Evolutionary conservation across 176 grass and related monocot species (phyloP).

Genomic region (Musa acuminata): DNA sequence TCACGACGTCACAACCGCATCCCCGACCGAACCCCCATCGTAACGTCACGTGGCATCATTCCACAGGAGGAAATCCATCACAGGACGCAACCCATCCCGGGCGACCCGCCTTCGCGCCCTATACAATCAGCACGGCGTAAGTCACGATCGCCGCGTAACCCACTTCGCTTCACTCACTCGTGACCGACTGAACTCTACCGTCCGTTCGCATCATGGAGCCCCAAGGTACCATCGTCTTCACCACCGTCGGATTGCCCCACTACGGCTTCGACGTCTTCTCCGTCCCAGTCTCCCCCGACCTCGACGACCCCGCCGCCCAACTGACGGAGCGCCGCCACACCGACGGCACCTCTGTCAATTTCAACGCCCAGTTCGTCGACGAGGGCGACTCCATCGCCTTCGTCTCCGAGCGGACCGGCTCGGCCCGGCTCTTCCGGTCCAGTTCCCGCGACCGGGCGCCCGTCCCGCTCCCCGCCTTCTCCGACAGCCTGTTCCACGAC

Average conservation of each 20-base stretch:
- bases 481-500: constrained; percentile 66
- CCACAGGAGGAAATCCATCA: too few species aligned
- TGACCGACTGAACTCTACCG: neutral
- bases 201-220: constrained; percentile 45
- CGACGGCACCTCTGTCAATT: constrained; percentile 69
- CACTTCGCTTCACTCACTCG: neutral
- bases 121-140: too few species aligned
- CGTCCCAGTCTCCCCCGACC: constrained; percentile 25
- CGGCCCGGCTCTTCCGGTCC: constrained; percentile 40
- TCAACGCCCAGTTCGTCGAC: constrained; percentile 75
- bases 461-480: constrained; percentile 31
- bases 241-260: constrained; percentile 41
- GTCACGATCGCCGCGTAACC: neutral
- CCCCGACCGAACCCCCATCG: too few species aligned
- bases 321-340: constrained; percentile 60
- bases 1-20: too few species aligned
- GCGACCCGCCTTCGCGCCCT: too few species aligned
- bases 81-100: too few species aligned
- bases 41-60: too few species aligned
- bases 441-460: constrained; percentile 9
- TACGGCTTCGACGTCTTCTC: constrained; percentile 98
- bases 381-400: constrained; percentile 46
- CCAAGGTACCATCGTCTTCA: constrained; percentile 60
- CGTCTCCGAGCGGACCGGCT: constrained; percentile 68
- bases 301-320: neutral